Evolutionary conservation across 768 basidiomycete genomes (phyloP), one percentile per base, ranked within the genome.

Genomic region (Chalciporus piperatus): DNA sequence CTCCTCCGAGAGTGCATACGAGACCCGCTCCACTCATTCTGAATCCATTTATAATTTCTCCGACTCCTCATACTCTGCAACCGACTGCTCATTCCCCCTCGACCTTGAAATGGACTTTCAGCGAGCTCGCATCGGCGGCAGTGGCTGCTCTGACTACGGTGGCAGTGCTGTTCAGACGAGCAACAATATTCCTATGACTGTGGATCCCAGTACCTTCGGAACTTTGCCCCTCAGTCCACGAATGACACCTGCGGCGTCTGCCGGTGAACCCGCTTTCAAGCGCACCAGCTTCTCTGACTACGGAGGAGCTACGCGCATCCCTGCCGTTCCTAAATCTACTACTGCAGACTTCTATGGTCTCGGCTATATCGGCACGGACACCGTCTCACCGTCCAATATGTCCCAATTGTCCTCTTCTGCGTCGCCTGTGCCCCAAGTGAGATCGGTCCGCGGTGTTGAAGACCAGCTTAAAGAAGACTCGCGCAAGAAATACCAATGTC

Each of bases 401-500:
- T 63, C 78, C 2, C 78, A 78, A 28, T 59, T 84, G 41, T 73
- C 83, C 6, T 57, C 72, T 9, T 61, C 77, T 2, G 63, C 79
- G 4, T 70, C 82, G 32, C 59, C 67, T 3, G 71, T 76, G 10
- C 70, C 76, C 16, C 52, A 66, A 42, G 59, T 70, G 14, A 61
- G 67, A 46, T 65, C 76, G 17, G 68, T 75, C 27, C 72, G 74
- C 13, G 62, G 65, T 43, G 50, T 66, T 22, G 66, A 80, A 19
- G 80, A 82, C 27, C 69, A 71, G 17, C 62, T 66, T 37, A 82
- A 79, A 58, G 75, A 75, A 14, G 89, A 89, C 55, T 79, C 84
- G 9, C 82, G 86, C 63, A 87, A 85, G 70, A 89, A 87, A 61
- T 91, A 91, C 65, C 84, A 81, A 61, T 93, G 91, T 62, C 67